These are phyloP conservation scores for Erythrophleum fordii DNA, from an alignment of 306 rosid species.

Conservation along the genomic window DNA sequence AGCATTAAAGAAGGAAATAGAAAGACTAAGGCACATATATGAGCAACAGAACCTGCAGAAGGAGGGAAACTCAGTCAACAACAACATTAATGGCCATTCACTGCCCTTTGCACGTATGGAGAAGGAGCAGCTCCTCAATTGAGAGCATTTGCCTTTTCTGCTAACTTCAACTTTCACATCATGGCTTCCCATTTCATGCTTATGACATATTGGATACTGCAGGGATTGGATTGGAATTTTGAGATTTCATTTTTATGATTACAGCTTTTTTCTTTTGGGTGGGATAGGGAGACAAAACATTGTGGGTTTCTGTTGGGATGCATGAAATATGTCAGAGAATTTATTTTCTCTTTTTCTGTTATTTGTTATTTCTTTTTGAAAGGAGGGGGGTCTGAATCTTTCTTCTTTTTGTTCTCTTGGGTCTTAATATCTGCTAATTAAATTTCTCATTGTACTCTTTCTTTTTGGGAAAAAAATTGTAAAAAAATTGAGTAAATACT, in stretches of 20 bases:
- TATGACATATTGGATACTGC: no score
- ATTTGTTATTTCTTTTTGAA: not conserved
- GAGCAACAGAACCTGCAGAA: conserved; percentile 76
- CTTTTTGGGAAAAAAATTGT: conserved; percentile 15
- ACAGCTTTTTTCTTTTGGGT: conserved; percentile 15
- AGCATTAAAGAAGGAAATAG: conserved; percentile 89
- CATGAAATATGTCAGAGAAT: conserved; percentile 44
- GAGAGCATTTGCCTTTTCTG: not conserved
- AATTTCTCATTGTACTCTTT: not conserved
- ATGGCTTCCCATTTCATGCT: no score
- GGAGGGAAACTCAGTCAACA: conserved; percentile 45
- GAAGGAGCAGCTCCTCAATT: conserved; percentile 54
- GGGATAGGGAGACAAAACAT: conserved; percentile 40
- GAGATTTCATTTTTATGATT: conserved; percentile 22
- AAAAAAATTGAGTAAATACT: conserved; percentile 35
- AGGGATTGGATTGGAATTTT: conserved; percentile 48
- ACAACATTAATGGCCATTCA: conserved; percentile 42
- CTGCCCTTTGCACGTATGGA: conserved; percentile 40
- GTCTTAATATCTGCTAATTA: conserved; percentile 42
- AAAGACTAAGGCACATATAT: conserved; percentile 84
- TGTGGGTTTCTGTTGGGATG: conserved; percentile 48
- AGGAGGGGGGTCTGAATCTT: conserved; percentile 38
- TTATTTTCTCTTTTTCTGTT: conserved; percentile 25
- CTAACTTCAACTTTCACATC: not conserved
- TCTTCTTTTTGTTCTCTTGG: conserved; percentile 27